These are phyloP conservation scores for Lophiostoma macrostomum DNA, from an alignment of 495 filamentous ascomycete genomes.

Conservation along the genomic window DNA sequence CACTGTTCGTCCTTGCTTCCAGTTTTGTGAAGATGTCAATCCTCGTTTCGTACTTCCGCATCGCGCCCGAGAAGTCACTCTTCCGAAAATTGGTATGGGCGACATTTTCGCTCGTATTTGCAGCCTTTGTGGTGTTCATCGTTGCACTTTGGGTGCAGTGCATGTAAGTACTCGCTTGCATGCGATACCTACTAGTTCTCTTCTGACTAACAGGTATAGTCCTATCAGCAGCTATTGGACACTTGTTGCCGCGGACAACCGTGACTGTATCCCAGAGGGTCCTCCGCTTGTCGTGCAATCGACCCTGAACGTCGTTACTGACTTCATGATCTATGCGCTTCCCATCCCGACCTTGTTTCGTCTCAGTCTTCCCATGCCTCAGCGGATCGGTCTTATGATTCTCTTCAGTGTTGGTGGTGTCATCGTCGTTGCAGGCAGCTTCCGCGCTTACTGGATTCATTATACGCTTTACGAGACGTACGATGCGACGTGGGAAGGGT, in stretches of 20 bases:
- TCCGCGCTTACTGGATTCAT: constrained; percentile 29
- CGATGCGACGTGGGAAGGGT: constrained; percentile 33
- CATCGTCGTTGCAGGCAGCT: constrained; percentile 30
- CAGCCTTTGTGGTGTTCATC: constrained; percentile 30
- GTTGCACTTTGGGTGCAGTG: constrained; percentile 29
- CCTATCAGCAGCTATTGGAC: constrained; percentile 32
- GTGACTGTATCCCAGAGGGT: constrained; percentile 31
- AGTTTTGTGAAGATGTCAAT: constrained; percentile 37
- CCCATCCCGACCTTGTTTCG: constrained; percentile 30
- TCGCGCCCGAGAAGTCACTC: constrained; percentile 26
- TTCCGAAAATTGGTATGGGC: constrained; percentile 30
- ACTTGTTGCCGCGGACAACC: constrained; percentile 16
- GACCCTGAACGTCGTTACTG: constrained; percentile 27
- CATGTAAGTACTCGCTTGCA: constrained; percentile 28
- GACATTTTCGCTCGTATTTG: constrained; percentile 25
- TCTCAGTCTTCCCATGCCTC: constrained; percentile 14
- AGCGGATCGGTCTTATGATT: constrained; percentile 27
- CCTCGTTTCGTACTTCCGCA: constrained; percentile 33
- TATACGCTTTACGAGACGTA: constrained; percentile 31
- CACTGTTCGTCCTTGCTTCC: constrained; percentile 30
- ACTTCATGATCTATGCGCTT: constrained; percentile 31
- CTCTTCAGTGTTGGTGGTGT: constrained; percentile 29
- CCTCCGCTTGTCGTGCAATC: constrained; percentile 27
- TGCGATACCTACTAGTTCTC: constrained; percentile 26
- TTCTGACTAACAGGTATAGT: constrained; percentile 10